Percentiles rank a stretch among this genome's conserved stretches.
These are phyloP conservation scores for Aureobasidium mangrovei DNA, from an alignment of 2,329 filamentous ascomycete genomes.

Conservation along the genomic window DNA sequence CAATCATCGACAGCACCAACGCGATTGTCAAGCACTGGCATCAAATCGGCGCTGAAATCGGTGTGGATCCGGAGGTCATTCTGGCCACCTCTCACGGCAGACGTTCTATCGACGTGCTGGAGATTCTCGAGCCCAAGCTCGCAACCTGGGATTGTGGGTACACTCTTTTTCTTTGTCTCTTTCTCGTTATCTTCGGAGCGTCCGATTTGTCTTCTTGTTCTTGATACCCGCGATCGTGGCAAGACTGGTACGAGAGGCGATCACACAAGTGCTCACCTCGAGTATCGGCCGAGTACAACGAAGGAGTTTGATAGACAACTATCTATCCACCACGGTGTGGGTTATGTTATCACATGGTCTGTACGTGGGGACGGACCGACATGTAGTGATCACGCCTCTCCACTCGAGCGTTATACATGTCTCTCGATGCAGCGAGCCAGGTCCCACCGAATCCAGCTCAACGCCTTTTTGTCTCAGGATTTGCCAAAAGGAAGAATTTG, in stretches of 20 bases:
- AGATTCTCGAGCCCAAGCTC: slow-evolving; percentile 69
- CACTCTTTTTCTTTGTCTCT: slow-evolving; percentile 1
- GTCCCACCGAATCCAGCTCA: background rate
- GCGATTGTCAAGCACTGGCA: slow-evolving; percentile 74
- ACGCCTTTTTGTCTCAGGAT: slow-evolving; percentile 12
- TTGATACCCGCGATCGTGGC: background rate
- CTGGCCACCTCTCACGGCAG: slow-evolving; percentile 86
- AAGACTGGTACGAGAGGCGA: background rate
- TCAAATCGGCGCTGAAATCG: slow-evolving; percentile 69
- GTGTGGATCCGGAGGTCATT: slow-evolving; percentile 75
- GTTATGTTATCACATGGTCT: background rate
- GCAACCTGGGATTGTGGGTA: slow-evolving; percentile 87
- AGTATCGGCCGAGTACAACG: background rate
- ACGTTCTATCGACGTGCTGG: slow-evolving; percentile 76
- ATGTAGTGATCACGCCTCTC: background rate
- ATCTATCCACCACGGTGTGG: background rate
- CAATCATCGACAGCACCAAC: slow-evolving; percentile 71
- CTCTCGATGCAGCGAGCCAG: background rate
- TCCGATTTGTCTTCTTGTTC: background rate
- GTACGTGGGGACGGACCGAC: background rate
- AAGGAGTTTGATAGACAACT: background rate
- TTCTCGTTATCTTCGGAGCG: background rate
- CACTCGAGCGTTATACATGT: slow-evolving; percentile 9
- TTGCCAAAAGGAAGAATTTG: background rate
- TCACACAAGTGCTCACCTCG: slow-evolving; percentile 9